Evolutionary conservation across 192 early-diverging fungal species (phyloP), one percentile per base, ranked within the genome.

Genomic region (Polychytrium aggregatum): DNA sequence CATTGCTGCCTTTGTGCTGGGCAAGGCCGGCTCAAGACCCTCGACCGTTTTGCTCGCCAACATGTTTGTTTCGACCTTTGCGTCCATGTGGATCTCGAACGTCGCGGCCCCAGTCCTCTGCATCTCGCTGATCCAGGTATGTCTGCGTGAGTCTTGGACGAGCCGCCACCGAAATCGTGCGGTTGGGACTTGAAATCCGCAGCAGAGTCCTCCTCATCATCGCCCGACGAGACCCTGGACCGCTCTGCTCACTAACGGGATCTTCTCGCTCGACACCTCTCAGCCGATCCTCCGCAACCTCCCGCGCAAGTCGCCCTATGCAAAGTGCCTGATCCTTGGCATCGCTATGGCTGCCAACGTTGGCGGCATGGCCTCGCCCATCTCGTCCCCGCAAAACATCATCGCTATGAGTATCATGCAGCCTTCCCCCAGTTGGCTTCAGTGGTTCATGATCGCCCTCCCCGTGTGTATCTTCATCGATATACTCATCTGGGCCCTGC

Each of bases 1-100:
- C 36, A 65, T 90, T 51, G 93, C 93, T 1, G 85, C 86, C 13
- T 76, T 81, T 53, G 81, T 94, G n/a, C 71, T 97, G 7, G 79
- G 86, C 22, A 83, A 77, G 66, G 90, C 93, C 1, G 93, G 93
- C n/a, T 85, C 82, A 8, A 72, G 74, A 31, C 90, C 93, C 33
- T 78, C 77, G 39, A 63, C 64, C 7, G 93, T 97, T 2, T 64
- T 97, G 22, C 70, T 97, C 29, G 85, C 86, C 33, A 92, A 90
- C 45, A 97, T 97, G 89, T 71, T 94, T 36, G 90, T 97, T 0
- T 86, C 87, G n/a, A 93, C 90, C 1, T 78, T 97, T 71, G 87
- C 89, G 10, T 90, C 86, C 67, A 97, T 97, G 93, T 93, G 90
- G 93, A 97, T 97, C 50, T 82, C 78, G 38, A 97, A 97, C 52